Conservation (phyloP, 2,329 filamentous ascomycete genomes). For the Hypocrella siamensis region DNA sequence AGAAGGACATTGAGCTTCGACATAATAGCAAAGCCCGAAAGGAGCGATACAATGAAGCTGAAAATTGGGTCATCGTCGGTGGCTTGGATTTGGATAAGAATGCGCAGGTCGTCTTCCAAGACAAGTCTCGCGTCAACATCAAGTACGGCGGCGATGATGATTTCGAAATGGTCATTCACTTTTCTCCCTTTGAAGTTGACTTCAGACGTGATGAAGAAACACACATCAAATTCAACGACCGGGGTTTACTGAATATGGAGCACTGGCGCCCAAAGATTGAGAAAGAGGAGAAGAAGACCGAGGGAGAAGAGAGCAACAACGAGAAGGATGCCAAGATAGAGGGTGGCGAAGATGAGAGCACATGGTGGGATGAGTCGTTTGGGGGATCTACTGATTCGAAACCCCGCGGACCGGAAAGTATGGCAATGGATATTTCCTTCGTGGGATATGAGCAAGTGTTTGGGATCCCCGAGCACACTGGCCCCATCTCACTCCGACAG, state of each 20-base stretch:
- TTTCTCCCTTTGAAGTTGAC: conserved; percentile 69
- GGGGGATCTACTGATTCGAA: conserved; percentile 92
- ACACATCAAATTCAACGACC: conserved; percentile 78
- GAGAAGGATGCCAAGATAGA: conserved; percentile 26
- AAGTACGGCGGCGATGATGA: conserved; percentile 61
- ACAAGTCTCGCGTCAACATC: conserved; percentile 55
- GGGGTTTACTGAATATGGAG: conserved; percentile 83
- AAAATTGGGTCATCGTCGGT: conserved; percentile 74
- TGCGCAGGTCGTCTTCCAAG: conserved; percentile 51
- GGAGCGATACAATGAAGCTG: conserved; percentile 86
- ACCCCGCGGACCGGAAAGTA: conserved; percentile 83
- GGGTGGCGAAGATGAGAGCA: conserved; percentile 59
- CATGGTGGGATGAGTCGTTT: conserved; percentile 96
- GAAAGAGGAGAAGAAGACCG: conserved; percentile 48
- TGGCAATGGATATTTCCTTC: conserved; percentile 84
- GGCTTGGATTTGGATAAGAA: conserved; percentile 57
- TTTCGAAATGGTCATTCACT: conserved; percentile 71
- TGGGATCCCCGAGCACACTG: conserved; percentile 86
- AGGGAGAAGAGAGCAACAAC: conserved; percentile 38
- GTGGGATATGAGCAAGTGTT: conserved; percentile 84
- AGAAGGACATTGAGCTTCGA: conserved; percentile 75
- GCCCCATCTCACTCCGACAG: conserved; percentile 73
- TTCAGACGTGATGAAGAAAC: conserved; percentile 72
- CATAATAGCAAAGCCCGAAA: conserved; percentile 75
- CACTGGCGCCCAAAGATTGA: conserved; percentile 89